Base-by-base conservation (phyloP, 495 filamentous ascomycete species). In the Hypoxylon fragiforme region DNA sequence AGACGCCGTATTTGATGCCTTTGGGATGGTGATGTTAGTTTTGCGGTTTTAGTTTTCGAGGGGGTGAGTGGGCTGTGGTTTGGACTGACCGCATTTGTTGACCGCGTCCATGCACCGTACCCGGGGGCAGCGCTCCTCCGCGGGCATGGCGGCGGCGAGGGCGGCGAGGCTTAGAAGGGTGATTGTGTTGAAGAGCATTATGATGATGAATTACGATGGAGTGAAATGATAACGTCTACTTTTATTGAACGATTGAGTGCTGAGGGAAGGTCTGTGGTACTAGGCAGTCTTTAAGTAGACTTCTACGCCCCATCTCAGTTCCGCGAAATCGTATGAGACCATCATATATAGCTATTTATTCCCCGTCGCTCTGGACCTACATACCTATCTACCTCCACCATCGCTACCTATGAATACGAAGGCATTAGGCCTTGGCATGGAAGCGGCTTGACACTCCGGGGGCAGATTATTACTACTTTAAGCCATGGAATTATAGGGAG, bases 1-100 rank as follows among this genome's bases (percentile, higher is more conserved):
- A 62, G 26, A 37, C 16, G 9, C 58, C 58, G 2, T 34, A 62
- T 18, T 62, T 62, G 12, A 62, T 37, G 34, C 58, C 58, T 61
- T 18, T 31, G 30, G 3, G 3, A 47, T 9, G 12, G 21, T 9
- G 13, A 15, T 19, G 36, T 61, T 15, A 52, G 31, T 28, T 53
- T 7, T 32, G 7, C 9, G n/a, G 7, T 6, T 15, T 18, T 28
- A 1, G 7, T 8, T 28, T 19, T 8, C 12, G 31, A 8, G 7
- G 31, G 5, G n/a, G n/a, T n/a, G n/a, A n/a, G n/a, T n/a, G n/a
- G n/a, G n/a, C n/a, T n/a, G n/a, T n/a, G n/a, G 31, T 18, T 18
- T 13, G 7, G 30, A 53, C 55, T 48, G n/a, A 62, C 58, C 58
- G 31, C 58, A 62, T 16, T n/a, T 1, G 46, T 40, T 62, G 18